Evolutionary conservation across 108 stramenopile genomes (phyloP), one percentile per base, ranked within the genome.

Genomic region (Skeletonema grethae): DNA sequence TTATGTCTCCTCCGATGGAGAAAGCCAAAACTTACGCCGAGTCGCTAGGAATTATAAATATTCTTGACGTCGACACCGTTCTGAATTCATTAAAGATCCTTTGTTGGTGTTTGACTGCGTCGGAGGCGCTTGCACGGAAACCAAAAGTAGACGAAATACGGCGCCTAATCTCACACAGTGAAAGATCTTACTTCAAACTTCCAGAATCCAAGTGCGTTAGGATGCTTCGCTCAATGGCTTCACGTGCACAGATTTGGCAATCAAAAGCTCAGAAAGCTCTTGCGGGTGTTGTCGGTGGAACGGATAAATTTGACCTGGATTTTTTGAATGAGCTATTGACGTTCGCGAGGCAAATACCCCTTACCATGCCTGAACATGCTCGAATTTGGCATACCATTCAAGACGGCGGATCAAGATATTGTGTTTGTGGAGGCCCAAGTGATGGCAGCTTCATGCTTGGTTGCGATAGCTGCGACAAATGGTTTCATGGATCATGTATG

Each of bases 401-500:
- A 35, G 89, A 92, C 67, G 74, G 77, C 25, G 91, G 91, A 13
- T 39, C 65, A 7, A 65, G 88, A 18, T 85, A 90, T 61, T 90
- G 88, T 43, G 53, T 88, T 41, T 90, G 91, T 73, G 88, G 87
- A 46, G 87, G 95, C 3, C 90, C 94, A 9, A 81, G 84, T 68
- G 94, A 95, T 79, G 97, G 94, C 9, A 70, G 84, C 29, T 87
- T 90, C 56, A 97, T 97, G 97, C 69, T 96, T 7, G 48, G 84
- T 61, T 97, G 97, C 70, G 86, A 91, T 57, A 70, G 67, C 20
- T 97, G 97, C 69, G 82, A 95, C 29, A 73, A 78, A 45, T 95
- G 91, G 93, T 96, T 87, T 74, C 97, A 96, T 75, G 91, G 88
- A n/a, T 46, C 57, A 7, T 97, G 96, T 57, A 84, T 96, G 62